These are phyloP conservation scores for Aspergillus udagawae DNA, from an alignment of 2,329 filamentous ascomycete species.

Conservation along the genomic window DNA sequence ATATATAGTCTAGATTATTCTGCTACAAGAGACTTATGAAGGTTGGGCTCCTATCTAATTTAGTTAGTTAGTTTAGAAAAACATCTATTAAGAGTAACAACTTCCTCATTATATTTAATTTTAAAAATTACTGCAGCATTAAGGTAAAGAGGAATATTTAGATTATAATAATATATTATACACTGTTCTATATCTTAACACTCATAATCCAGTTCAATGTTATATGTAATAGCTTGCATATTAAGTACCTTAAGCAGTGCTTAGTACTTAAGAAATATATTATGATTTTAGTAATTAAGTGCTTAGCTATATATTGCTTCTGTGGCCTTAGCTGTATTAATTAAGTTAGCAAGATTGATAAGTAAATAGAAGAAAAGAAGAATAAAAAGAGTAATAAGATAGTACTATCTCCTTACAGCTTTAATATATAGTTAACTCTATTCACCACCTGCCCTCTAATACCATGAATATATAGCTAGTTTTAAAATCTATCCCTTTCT, in stretches of 20 bases:
- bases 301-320: slow-evolving; percentile 14
- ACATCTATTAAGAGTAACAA: slow-evolving; percentile 12
- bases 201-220: slow-evolving; percentile 17
- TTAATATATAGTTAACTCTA: slow-evolving; percentile 2
- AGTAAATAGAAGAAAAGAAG: too few relatives aligned
- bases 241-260: slow-evolving; percentile 15
- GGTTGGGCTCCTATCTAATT: too few relatives aligned
- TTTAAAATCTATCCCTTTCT: slow-evolving; percentile 1
- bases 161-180: slow-evolving; percentile 17
- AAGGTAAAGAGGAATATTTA: slow-evolving; percentile 15
- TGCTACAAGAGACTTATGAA: too few relatives aligned
- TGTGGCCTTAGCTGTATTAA: slow-evolving; percentile 6
- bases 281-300: slow-evolving; percentile 15
- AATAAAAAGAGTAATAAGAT: too few relatives aligned
- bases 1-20: too few relatives aligned
- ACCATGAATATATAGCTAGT: background rate
- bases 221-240: slow-evolving; percentile 15
- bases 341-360: background rate
- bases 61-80: slow-evolving; percentile 12
- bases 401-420: background rate
- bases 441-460: slow-evolving; percentile 2
- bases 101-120: slow-evolving; percentile 11
- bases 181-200: slow-evolving; percentile 19
- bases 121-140: slow-evolving; percentile 8
- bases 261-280: slow-evolving; percentile 19